Conservation (phyloP, 2,329 filamentous ascomycete genomes). For the Canariomyces notabilis region DNA sequence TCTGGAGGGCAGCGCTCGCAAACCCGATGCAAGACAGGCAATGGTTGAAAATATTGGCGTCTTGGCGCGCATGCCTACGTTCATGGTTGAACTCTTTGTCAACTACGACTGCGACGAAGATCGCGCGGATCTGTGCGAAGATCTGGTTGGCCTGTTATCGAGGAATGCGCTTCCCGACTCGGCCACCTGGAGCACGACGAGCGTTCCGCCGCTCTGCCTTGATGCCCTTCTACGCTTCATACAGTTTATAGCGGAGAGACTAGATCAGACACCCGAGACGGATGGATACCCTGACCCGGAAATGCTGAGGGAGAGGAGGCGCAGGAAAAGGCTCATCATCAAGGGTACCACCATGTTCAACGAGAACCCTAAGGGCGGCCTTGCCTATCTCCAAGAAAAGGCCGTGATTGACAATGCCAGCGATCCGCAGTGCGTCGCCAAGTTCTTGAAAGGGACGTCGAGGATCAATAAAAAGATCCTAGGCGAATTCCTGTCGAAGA, state of each 20-base stretch:
- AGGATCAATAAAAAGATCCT: conserved; percentile 85
- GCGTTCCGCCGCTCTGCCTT: conserved; percentile 88
- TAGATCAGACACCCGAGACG: conserved; percentile 62
- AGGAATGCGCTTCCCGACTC: conserved; percentile 95
- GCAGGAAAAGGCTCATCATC: conserved; percentile 82
- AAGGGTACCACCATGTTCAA: conserved; percentile 89
- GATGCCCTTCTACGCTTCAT: conserved; percentile 88
- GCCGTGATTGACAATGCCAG: conserved; percentile 75
- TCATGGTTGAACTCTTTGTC: conserved; percentile 91
- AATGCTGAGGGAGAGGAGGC: conserved; percentile 64
- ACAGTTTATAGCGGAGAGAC: conserved; percentile 82
- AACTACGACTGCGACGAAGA: conserved; percentile 98
- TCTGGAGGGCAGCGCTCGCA: conserved; percentile 83
- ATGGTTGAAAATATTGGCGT: conserved; percentile 98
- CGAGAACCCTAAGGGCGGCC: conserved; percentile 82
- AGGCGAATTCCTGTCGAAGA: conserved; percentile 91
- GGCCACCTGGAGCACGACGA: conserved; percentile 97
- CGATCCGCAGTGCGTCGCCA: conserved; percentile 73
- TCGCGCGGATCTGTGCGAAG: conserved; percentile 85
- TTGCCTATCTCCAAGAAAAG: conserved; percentile 78
- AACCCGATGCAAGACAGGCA: conserved; percentile 91
- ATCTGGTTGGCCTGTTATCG: conserved; percentile 87
- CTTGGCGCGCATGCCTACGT: conserved; percentile 85
- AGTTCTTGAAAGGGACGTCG: conserved; percentile 80
- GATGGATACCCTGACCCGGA: conserved; percentile 64